A percentile compares a stretch with the other conserved stretches of the same genome.
Evolutionary conservation across 345 rosid genomes (phyloP).

Genomic region (Conringia planisiliqua): DNA sequence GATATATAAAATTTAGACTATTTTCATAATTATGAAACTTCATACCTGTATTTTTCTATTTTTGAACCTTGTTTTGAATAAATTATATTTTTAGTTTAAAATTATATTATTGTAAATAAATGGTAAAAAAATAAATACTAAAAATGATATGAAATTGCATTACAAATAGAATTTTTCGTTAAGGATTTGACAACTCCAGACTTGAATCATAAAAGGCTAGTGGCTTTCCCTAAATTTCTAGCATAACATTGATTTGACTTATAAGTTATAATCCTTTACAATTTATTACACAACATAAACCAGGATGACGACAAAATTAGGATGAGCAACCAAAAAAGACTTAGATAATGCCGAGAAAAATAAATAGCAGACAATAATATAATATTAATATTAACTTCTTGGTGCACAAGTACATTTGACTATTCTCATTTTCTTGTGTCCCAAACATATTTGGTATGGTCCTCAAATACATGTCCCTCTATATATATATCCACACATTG

Average conservation of each 20-base stretch:
- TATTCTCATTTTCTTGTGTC: constrained; percentile 2
- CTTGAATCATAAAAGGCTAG: not conserved
- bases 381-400: not conserved
- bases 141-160: no score
- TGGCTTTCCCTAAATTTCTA: not conserved
- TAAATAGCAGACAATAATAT: not conserved
- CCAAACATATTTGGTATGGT: not conserved
- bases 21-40: not conserved
- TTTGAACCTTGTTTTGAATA: not conserved
- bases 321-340: not conserved
- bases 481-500: not conserved
- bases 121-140: no score
- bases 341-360: not conserved
- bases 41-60: not conserved
- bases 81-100: not conserved
- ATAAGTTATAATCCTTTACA: not conserved
- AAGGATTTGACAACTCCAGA: no score
- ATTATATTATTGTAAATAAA: no score
- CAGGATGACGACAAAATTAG: not conserved
- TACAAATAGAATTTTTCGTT: no score
- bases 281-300: not conserved
- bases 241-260: not conserved
- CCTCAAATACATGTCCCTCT: not conserved
- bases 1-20: not conserved
- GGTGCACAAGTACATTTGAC: constrained; percentile 20